phyloP scores from a whole-genome alignment of 2,329 filamentous ascomycete species.

The Alternaria angustiovoidea region DNA sequence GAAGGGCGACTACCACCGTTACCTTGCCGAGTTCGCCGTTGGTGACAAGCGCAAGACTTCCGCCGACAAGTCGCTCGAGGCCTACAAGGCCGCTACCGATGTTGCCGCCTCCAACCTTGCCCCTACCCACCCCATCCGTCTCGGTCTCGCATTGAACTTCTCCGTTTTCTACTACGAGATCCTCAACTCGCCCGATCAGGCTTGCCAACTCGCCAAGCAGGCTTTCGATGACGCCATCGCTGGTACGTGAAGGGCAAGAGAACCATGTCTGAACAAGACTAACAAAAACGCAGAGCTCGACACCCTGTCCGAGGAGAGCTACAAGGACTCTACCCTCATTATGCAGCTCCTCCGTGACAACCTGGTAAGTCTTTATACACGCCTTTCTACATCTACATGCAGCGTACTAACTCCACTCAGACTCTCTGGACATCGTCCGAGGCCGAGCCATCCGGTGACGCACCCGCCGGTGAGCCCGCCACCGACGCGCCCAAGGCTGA shows the following conservation, averaged over 20 bases:
- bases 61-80: conserved; percentile 92
- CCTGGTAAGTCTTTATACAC: conserved; percentile 65
- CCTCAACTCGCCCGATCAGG: conserved; percentile 96
- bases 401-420: conserved; percentile 56
- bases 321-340: conserved; percentile 98
- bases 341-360: conserved; percentile 99
- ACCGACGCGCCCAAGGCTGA: conserved; percentile 58
- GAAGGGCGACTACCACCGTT: conserved; percentile 99
- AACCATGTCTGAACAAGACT: conserved; percentile 14
- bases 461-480: conserved; percentile 64
- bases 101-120: conserved; percentile 88
- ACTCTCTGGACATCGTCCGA: conserved; percentile 99
- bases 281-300: conserved; percentile 75
- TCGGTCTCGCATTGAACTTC: conserved; percentile 93
- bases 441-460: conserved; percentile 77
- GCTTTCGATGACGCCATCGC: conserved; percentile 97
- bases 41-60: conserved; percentile 95
- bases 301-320: conserved; percentile 96
- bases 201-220: conserved; percentile 96
- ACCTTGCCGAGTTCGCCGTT: conserved; percentile 95
- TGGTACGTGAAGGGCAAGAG: conserved; percentile 57
- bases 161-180: conserved; percentile 99
- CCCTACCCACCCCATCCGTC: conserved; percentile 90
- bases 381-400: not conserved
- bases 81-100: conserved; percentile 94